Base-by-base conservation (phyloP, 1,284 basidiomycete genomes). In the Microbotryum violaceum region DNA sequence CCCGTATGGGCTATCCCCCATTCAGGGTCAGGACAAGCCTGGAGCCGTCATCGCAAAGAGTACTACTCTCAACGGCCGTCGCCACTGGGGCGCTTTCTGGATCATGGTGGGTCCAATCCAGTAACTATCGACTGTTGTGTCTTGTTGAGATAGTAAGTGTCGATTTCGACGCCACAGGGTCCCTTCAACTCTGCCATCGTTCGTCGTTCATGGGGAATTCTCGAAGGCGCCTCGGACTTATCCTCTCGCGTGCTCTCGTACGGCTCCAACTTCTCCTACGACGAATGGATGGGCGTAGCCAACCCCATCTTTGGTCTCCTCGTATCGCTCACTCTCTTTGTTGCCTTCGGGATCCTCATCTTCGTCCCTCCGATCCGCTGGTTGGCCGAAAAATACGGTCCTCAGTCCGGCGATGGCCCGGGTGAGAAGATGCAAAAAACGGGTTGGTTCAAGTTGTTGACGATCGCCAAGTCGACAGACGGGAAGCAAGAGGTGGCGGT, bases 191-290 rank as follows among this genome's bases (percentile, higher is more conserved):
- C 61, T 21, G 58, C 63, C 12, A 57, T 73, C 37, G 69, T 72
- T 0, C 54, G 67, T 7, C 68, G 71, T 23, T 61, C 65, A 1
- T 73, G 72, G 72, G 72, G 72, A 29, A 55, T 71, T n/a, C 59
- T 73, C 25, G 66, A 72, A 50, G 48, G 51, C 20, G 37, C 37
- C 10, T 51, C 64, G 10, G 48, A 53, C 42, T n/a, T 60, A 1
- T 16, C 31, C 3, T 44, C 63, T 1, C 31, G 53, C 14, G 33
- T 58, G 3, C 57, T 63, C 21, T 20, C 55, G 10, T 67, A 67
- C 54, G 68, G 65, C 2, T 23, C 50, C 4, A 14, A 49, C 4
- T 67, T 66, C 47, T 48, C 25, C 6, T 71, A 71, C 48, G 58
- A 61, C 31, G 70, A 71, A 53, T 60, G 59, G 37, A 55, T 66